Percentiles rank a stretch among this genome's conserved stretches.
Evolutionary conservation across 306 rosid genomes (phyloP).

Genomic region (Luffa acutangula): DNA sequence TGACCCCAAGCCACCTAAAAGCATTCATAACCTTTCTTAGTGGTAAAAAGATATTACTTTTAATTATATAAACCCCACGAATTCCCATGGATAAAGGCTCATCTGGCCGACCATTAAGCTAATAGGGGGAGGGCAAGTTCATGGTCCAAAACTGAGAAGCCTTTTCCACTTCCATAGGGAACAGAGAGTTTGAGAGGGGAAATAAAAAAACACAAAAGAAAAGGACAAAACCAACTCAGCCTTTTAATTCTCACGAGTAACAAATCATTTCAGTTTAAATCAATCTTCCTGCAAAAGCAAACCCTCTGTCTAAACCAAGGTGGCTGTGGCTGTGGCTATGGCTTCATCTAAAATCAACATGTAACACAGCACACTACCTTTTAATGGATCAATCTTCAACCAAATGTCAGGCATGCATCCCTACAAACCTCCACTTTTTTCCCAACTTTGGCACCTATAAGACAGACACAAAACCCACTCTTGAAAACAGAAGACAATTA

Average conservation of each 20-base stretch:
- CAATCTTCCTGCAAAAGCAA: background rate
- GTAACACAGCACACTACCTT: background rate
- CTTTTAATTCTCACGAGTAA: background rate
- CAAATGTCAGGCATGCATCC: conserved; percentile 3
- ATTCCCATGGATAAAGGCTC: background rate
- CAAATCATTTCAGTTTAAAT: background rate
- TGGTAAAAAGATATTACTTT: background rate
- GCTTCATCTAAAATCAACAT: background rate
- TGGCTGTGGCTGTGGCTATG: background rate
- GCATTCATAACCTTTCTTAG: too few species aligned
- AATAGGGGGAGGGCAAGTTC: background rate
- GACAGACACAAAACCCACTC: background rate
- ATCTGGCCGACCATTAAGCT: background rate
- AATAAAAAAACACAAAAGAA: background rate
- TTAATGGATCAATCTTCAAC: background rate
- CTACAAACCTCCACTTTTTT: background rate
- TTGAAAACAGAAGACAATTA: background rate
- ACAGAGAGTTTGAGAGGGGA: background rate
- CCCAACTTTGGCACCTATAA: background rate
- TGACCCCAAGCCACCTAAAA: too few species aligned
- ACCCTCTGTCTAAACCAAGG: background rate
- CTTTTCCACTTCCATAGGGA: background rate
- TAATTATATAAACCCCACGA: background rate
- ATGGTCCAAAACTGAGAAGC: background rate
- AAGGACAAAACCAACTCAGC: background rate